Evolutionary conservation across 2,329 filamentous ascomycete species (phyloP).

Genomic region (Elsinoe australis): DNA sequence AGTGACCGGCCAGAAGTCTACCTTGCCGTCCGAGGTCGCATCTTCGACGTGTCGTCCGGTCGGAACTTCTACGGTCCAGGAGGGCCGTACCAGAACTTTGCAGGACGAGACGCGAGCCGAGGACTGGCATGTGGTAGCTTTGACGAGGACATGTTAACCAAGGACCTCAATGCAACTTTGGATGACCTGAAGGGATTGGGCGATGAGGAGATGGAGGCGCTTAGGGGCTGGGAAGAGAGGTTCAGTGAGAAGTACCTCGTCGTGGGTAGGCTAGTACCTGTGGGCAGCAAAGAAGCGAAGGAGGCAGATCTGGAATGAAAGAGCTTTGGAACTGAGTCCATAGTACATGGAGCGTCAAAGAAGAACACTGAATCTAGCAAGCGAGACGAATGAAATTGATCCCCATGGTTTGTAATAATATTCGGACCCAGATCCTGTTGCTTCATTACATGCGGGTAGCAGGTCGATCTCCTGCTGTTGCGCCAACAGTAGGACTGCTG

Average conservation of each 20-base stretch:
- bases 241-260: slow-evolving; percentile 92
- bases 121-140: slow-evolving; percentile 88
- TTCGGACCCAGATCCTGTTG: too few relatives aligned
- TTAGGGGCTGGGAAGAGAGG: slow-evolving; percentile 86
- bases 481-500: background rate
- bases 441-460: background rate
- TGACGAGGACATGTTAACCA: slow-evolving; percentile 88
- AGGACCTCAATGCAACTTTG: slow-evolving; percentile 76
- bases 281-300: slow-evolving; percentile 48
- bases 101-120: slow-evolving; percentile 79
- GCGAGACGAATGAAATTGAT: background rate
- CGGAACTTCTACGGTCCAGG: slow-evolving; percentile 94
- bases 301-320: slow-evolving; percentile 25
- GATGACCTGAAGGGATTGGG: slow-evolving; percentile 67
- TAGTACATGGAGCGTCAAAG: background rate
- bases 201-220: slow-evolving; percentile 68
- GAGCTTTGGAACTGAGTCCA: background rate
- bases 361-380: background rate
- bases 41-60: slow-evolving; percentile 83
- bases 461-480: background rate
- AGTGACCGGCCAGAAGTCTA: slow-evolving; percentile 66
- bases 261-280: slow-evolving; percentile 76
- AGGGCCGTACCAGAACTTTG: slow-evolving; percentile 93
- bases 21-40: slow-evolving; percentile 79
- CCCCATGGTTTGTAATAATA: too few relatives aligned